Evolutionary conservation across 2,329 filamentous ascomycete genomes (phyloP).

Genomic region (Cercospora janseana): DNA sequence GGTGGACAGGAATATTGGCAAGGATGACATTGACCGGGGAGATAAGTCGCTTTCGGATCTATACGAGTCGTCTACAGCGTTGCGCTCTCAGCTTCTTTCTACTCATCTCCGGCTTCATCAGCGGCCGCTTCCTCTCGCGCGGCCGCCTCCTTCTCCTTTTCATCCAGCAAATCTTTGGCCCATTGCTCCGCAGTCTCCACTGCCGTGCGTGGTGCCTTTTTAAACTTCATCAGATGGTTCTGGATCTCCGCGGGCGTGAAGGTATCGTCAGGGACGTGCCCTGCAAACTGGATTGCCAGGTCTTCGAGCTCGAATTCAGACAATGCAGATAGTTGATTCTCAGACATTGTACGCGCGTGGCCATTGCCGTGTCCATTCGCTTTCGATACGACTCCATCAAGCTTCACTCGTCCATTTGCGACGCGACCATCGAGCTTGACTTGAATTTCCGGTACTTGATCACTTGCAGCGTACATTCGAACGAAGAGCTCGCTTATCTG

Average conservation of each 20-base stretch:
- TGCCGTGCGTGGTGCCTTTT: conserved; percentile 49
- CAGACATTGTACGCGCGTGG: conserved; percentile 4
- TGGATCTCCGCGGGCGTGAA: conserved; percentile 56
- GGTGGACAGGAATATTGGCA: no score
- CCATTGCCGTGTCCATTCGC: conserved; percentile 20
- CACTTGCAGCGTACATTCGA: conserved; percentile 38
- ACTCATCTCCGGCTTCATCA: conserved; percentile 11
- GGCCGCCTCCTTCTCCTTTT: conserved; percentile 29
- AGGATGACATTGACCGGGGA: not conserved
- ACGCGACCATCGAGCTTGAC: conserved; percentile 12
- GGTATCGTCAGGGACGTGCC: conserved; percentile 45
- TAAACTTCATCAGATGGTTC: conserved; percentile 52
- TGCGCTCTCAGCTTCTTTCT: not conserved
- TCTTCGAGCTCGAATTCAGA: conserved; percentile 36
- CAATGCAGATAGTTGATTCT: conserved; percentile 19
- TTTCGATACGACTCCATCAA: conserved; percentile 7
- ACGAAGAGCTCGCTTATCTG: conserved; percentile 47
- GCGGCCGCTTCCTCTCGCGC: conserved; percentile 16
- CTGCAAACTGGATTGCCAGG: conserved; percentile 49
- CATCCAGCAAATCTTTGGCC: conserved; percentile 37
- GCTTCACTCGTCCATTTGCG: conserved; percentile 7
- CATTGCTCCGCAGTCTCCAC: conserved; percentile 46
- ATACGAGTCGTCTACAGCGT: not conserved
- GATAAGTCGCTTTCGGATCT: not conserved
- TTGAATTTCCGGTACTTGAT: conserved; percentile 22